Percentiles rank a stretch among this genome's conserved stretches.
Conservation (phyloP, 345 rosid genomes). For the Syzygium aromaticum region DNA sequence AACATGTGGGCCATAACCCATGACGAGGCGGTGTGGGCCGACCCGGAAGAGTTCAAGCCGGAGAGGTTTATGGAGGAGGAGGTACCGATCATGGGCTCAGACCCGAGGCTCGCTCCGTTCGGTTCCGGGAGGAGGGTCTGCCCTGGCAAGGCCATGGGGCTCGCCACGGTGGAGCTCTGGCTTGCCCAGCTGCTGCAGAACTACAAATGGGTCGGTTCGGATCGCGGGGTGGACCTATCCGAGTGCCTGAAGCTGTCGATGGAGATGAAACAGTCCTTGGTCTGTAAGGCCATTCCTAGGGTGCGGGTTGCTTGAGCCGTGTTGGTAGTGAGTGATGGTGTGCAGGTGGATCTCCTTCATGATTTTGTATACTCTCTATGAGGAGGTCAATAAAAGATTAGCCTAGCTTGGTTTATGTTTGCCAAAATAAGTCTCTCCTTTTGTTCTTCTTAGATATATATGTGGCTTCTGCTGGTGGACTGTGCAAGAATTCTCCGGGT, state of each 20-base stretch:
- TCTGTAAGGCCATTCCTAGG: constrained; percentile 28
- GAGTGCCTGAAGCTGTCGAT: constrained; percentile 35
- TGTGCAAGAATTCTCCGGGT: too few relatives aligned
- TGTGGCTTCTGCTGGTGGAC: too few relatives aligned
- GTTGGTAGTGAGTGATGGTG: background rate
- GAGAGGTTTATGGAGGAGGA: constrained; percentile 49
- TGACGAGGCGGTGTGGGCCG: constrained; percentile 39
- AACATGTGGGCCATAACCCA: constrained; percentile 93
- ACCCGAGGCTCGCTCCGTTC: constrained; percentile 41
- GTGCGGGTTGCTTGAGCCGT: background rate
- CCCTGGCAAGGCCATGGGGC: constrained; percentile 45
- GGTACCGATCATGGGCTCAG: constrained; percentile 32
- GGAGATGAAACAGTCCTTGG: constrained; percentile 36
- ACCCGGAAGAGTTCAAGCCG: constrained; percentile 50
- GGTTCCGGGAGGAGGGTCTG: constrained; percentile 44
- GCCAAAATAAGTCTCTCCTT: too few relatives aligned
- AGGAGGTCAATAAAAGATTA: background rate
- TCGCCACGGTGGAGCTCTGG: constrained; percentile 46
- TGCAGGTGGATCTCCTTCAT: background rate
- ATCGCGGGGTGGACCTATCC: constrained; percentile 16
- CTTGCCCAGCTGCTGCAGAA: constrained; percentile 35
- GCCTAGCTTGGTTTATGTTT: too few relatives aligned
- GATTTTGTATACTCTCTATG: background rate
- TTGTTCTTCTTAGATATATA: too few relatives aligned
- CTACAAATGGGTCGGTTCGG: constrained; percentile 20